Conservation (phyloP, 1,139 yeast genomes). For the Geotrichum restrictum region DNA sequence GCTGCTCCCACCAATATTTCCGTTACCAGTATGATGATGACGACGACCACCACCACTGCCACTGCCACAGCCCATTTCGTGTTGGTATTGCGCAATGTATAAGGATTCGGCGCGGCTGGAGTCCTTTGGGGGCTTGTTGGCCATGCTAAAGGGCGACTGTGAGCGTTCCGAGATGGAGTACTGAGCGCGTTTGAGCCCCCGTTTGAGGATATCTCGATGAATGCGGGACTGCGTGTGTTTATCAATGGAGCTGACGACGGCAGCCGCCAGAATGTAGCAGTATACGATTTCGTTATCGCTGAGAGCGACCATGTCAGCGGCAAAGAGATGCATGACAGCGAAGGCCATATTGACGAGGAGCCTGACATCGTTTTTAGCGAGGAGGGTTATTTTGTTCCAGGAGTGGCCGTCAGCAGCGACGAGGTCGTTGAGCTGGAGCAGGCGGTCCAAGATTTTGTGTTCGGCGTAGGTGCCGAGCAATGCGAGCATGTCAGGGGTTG, state of each 20-base stretch:
- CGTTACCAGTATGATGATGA: too few species aligned
- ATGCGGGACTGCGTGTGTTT: conserved; percentile 6
- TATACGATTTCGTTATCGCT: conserved; percentile 21
- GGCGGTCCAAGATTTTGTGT: conserved; percentile 10
- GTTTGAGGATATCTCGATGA: conserved; percentile 14
- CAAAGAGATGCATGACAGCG: conserved; percentile 21
- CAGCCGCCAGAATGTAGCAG: conserved; percentile 21
- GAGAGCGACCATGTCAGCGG: conserved; percentile 18
- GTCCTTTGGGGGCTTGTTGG: conserved; percentile 15
- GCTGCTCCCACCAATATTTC: too few species aligned
- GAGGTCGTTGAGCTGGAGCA: conserved; percentile 13
- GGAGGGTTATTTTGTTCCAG: conserved; percentile 18
- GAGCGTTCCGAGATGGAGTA: conserved; percentile 19
- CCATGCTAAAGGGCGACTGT: conserved; percentile 4
- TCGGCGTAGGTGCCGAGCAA: conserved; percentile 19
- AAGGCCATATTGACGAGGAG: conserved; percentile 20
- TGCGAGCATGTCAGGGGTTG: conserved; percentile 17
- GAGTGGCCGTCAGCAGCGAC: conserved; percentile 14
- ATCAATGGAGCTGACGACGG: conserved; percentile 17
- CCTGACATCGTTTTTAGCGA: conserved; percentile 14
- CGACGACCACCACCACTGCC: too few species aligned
- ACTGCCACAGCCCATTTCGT: too few species aligned
- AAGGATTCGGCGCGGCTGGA: conserved; percentile 11
- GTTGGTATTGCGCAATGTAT: conserved; percentile 10
- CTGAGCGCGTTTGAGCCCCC: conserved; percentile 19